Evolutionary conservation across 1,284 basidiomycete genomes (phyloP).

Genomic region (Ganoderma meredithae): DNA sequence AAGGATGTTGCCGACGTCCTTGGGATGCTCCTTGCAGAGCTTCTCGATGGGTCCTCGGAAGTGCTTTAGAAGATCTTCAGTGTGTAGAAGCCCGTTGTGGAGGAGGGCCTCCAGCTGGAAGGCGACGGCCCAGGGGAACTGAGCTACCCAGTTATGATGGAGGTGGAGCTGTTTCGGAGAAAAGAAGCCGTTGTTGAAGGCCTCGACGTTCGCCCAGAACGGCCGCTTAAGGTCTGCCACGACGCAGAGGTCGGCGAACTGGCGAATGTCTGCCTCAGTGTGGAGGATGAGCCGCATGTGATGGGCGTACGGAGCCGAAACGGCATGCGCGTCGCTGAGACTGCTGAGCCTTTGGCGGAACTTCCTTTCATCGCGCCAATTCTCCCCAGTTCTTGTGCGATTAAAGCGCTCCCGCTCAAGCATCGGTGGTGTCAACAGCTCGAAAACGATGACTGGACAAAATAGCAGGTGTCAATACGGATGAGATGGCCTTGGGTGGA

Average conservation of each 20-base stretch:
- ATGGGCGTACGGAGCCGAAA: constrained; percentile 68
- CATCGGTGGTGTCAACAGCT: constrained; percentile 65
- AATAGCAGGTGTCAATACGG: background rate
- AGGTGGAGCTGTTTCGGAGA: constrained; percentile 51
- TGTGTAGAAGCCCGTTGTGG: constrained; percentile 63
- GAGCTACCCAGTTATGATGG: constrained; percentile 50
- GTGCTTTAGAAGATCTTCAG: constrained; percentile 55
- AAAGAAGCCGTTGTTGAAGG: constrained; percentile 59
- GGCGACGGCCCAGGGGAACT: constrained; percentile 63
- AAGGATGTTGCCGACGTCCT: constrained; percentile 54
- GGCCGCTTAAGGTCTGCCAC: constrained; percentile 56
- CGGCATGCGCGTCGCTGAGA: constrained; percentile 59
- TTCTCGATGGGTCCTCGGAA: constrained; percentile 52
- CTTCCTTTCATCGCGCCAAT: constrained; percentile 48
- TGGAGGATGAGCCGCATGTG: constrained; percentile 68
- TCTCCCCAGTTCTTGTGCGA: constrained; percentile 52
- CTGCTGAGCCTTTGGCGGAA: constrained; percentile 62
- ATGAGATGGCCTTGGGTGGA: background rate
- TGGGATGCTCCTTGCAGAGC: constrained; percentile 45
- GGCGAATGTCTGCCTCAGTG: constrained; percentile 48
- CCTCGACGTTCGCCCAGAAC: constrained; percentile 50
- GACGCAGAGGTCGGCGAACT: constrained; percentile 61
- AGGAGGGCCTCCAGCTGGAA: constrained; percentile 77
- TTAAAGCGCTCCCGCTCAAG: constrained; percentile 67
- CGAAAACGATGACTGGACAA: constrained; percentile 66